Evolutionary conservation across 176 grass and related monocot species (phyloP).

Genomic region (Rhipidocladum racemiflorum): DNA sequence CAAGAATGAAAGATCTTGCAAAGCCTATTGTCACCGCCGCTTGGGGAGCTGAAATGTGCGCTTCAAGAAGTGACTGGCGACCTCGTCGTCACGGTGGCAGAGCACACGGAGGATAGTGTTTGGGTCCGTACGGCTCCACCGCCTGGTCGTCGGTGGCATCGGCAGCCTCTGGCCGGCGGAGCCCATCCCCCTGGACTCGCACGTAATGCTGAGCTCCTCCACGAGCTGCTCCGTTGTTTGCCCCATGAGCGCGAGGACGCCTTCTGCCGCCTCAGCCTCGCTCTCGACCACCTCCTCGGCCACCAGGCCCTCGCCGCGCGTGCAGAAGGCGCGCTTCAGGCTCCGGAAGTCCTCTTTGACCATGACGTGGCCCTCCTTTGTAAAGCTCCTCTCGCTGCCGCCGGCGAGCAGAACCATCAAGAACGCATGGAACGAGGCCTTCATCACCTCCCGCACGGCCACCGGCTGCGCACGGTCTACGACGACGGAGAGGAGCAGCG

Average conservation of each 20-base stretch:
- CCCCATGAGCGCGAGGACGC: slow-evolving; percentile 55
- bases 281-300: slow-evolving; percentile 52
- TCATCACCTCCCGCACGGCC: slow-evolving; percentile 64
- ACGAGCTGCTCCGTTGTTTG: slow-evolving; percentile 52
- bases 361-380: slow-evolving; percentile 39
- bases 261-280: slow-evolving; percentile 43
- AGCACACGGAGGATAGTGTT: slow-evolving; percentile 64
- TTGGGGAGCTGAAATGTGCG: slow-evolving; percentile 60
- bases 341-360: slow-evolving; percentile 56
- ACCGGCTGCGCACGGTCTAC: slow-evolving; percentile 55
- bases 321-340: slow-evolving; percentile 65
- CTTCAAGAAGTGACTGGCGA: slow-evolving; percentile 62
- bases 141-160: slow-evolving; percentile 45
- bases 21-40: slow-evolving; percentile 36
- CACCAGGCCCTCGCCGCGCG: slow-evolving; percentile 55
- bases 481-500: slow-evolving; percentile 43
- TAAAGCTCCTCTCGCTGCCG: slow-evolving; percentile 44
- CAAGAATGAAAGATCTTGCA: not conserved
- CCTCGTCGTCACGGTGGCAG: slow-evolving; percentile 57
- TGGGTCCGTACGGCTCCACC: slow-evolving; percentile 52
- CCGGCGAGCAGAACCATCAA: slow-evolving; percentile 56
- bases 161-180: slow-evolving; percentile 16
- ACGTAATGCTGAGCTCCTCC: slow-evolving; percentile 48
- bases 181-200: slow-evolving; percentile 7
- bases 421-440: slow-evolving; percentile 61